Evolutionary conservation across 805 yeast genomes (phyloP), one percentile per base, ranked within the genome.

Genomic region (Diddensiella caesifluorescens): DNA sequence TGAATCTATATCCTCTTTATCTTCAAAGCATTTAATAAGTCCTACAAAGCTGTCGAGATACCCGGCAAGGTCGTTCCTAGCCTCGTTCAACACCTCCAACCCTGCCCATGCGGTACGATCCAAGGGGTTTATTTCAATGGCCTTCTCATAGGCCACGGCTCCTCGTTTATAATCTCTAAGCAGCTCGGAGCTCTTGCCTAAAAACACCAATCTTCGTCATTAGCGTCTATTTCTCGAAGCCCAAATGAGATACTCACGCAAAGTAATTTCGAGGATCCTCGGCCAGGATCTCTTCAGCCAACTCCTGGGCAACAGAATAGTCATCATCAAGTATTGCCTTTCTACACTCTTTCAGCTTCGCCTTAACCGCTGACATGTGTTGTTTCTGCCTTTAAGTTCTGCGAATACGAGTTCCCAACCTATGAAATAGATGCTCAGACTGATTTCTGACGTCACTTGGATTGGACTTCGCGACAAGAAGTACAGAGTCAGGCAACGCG

Each of bases 21-120:
- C 15, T 28, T 49, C 48, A 19, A 45, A 50, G 32, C 54, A 20
- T 20, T 45, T 27, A 7, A 57, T 35, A 35, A 55, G 35, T 5
- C 47, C 48, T 16, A 44, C 45, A 3, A 49, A 30, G 1, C 55
- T 45, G 1, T 52, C 48, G 7, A 62, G 40, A 33, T 51, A 51
- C 7, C 39, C 45, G 3, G 28, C 19, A 15, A 42, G 45, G 19
- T 55, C 46, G 10, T 52, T 47, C n/a, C 27, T 37, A 7, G 41
- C 44, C 13, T 52, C 53, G 32, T 54, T 51, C 3, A 59, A 38
- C 7, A 47, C 42, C 28, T 78, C 62, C 45, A 80, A 68, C 1
- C 97, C 97, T 54, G 84, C 86, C 94, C 92, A 89, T 0, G 88
- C 94, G 20, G 74, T 59, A 1, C 77, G 49, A 38, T 80, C 75